Percentiles rank a stretch among this genome's conserved stretches.
These are phyloP conservation scores for Spinellus fusiger DNA, from an alignment of 192 early-diverging fungal genomes.

Conservation along the genomic window DNA sequence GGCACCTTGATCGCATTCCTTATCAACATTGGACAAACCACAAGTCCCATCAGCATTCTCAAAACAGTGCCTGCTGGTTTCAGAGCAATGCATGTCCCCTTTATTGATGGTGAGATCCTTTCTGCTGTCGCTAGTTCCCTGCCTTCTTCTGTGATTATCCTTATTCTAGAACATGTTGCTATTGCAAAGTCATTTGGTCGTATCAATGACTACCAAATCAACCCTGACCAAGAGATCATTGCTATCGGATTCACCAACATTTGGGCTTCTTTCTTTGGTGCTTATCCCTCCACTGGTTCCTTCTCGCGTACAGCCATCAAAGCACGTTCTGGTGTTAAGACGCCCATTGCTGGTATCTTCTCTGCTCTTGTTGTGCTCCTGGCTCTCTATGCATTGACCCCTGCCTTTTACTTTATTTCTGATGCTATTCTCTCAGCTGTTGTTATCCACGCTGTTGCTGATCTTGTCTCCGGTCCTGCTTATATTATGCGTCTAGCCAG, in stretches of 20 bases:
- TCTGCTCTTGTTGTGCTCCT: conserved; percentile 80
- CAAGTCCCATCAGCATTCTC: conserved; percentile 59
- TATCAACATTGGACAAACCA: conserved; percentile 41
- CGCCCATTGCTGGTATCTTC: conserved; percentile 77
- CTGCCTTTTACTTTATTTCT: conserved; percentile 84
- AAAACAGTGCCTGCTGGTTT: conserved; percentile 77
- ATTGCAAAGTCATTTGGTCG: conserved; percentile 89
- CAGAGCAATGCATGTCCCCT: conserved; percentile 51
- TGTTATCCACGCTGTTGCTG: conserved; percentile 82
- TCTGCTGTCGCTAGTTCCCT: conserved; percentile 48
- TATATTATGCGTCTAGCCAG: conserved; percentile 57
- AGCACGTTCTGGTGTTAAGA: conserved; percentile 78
- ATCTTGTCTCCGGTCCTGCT: conserved; percentile 62
- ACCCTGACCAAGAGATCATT: conserved; percentile 85
- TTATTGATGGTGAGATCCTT: conserved; percentile 46
- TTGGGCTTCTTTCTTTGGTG: conserved; percentile 80
- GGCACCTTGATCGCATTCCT: conserved; percentile 69
- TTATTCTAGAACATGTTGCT: conserved; percentile 88
- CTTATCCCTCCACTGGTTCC: conserved; percentile 89
- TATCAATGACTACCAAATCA: conserved; percentile 75
- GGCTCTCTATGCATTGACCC: conserved; percentile 77
- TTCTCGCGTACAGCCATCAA: conserved; percentile 96
- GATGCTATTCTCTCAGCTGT: conserved; percentile 78
- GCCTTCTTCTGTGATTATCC: conserved; percentile 64
- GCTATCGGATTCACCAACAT: conserved; percentile 87